Percentiles rank a stretch among this genome's conserved stretches.
phyloP scores from a whole-genome alignment of 148 eudicot genomes.

The Dysphania ambrosioides region DNA sequence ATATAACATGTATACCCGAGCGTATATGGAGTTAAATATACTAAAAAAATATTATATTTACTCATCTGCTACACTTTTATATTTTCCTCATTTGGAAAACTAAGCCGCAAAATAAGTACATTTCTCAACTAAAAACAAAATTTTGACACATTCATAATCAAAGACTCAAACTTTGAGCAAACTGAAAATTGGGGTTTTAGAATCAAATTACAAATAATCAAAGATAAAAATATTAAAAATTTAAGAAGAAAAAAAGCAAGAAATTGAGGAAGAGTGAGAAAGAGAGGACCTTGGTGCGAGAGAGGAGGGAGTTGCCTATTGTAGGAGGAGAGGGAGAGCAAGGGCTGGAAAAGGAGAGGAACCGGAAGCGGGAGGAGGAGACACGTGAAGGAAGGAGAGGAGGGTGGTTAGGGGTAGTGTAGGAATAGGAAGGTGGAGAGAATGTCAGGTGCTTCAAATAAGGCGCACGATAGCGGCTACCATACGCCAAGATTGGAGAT shows the following conservation, averaged over 20 bases:
- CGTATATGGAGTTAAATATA: too few relatives aligned
- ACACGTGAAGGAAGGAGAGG: conserved; percentile 25
- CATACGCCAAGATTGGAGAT: conserved; percentile 21
- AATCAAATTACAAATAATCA: not conserved
- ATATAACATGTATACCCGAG: too few relatives aligned
- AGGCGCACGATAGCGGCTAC: conserved; percentile 38
- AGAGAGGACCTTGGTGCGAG: conserved; percentile 59
- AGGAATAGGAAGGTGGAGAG: conserved; percentile 20
- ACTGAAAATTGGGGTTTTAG: not conserved
- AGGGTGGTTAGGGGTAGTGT: conserved; percentile 31
- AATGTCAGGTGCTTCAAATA: conserved; percentile 16
- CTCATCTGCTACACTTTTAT: too few relatives aligned
- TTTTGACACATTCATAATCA: not conserved
- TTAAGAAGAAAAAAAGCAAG: not conserved
- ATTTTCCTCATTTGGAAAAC: too few relatives aligned
- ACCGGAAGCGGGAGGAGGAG: conserved; percentile 20
- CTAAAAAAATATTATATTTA: too few relatives aligned
- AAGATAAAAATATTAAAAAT: not conserved
- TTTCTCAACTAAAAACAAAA: not conserved
- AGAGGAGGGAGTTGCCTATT: conserved; percentile 58
- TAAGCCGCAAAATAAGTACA: not conserved
- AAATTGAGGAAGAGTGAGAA: not conserved
- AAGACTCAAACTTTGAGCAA: not conserved
- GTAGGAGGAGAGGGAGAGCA: conserved; percentile 10
- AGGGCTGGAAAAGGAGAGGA: conserved; percentile 23